phyloP scores from a whole-genome alignment of 208 protist genomes.

The Angomonas deanei region DNA sequence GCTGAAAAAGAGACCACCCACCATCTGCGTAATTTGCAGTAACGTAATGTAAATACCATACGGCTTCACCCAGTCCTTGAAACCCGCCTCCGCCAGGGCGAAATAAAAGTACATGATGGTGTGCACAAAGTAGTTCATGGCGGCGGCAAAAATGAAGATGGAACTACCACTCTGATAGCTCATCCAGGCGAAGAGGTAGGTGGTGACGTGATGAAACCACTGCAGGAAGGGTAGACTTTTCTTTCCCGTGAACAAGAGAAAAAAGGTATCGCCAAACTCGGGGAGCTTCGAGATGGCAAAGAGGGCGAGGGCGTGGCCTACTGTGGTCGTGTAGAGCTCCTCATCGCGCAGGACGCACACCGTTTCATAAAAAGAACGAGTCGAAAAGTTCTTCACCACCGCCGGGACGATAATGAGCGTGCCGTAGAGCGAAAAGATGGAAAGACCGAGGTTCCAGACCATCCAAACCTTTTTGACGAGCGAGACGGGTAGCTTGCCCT shows the following conservation, averaged over 20 bases:
- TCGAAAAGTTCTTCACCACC: conserved; percentile 20
- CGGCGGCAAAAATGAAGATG: conserved; percentile 55
- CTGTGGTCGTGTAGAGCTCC: conserved; percentile 44
- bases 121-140: conserved; percentile 94
- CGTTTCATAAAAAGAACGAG: conserved; percentile 37
- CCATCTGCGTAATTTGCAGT: conserved; percentile 92
- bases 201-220: conserved; percentile 91
- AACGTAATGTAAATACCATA: conserved; percentile 86
- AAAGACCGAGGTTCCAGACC: conserved; percentile 83
- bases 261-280: conserved; percentile 82
- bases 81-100: conserved; percentile 62
- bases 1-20: conserved; percentile 76
- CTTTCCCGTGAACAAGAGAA: conserved; percentile 72
- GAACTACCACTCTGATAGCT: conserved; percentile 48
- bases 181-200: conserved; percentile 87
- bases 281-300: conserved; percentile 85
- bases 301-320: conserved; percentile 64
- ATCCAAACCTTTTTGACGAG: conserved; percentile 62
- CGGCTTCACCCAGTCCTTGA: conserved; percentile 62
- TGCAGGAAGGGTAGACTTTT: conserved; percentile 71
- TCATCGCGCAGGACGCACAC: conserved; percentile 52
- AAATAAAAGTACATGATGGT: conserved; percentile 96
- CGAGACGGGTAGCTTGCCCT: conserved; percentile 34
- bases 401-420: conserved; percentile 43
- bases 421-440: conserved; percentile 77